A percentile compares a stretch with the other conserved stretches of the same genome.
Evolutionary conservation across 345 rosid species (phyloP).

Genomic region (Euphorbia lathyris): DNA sequence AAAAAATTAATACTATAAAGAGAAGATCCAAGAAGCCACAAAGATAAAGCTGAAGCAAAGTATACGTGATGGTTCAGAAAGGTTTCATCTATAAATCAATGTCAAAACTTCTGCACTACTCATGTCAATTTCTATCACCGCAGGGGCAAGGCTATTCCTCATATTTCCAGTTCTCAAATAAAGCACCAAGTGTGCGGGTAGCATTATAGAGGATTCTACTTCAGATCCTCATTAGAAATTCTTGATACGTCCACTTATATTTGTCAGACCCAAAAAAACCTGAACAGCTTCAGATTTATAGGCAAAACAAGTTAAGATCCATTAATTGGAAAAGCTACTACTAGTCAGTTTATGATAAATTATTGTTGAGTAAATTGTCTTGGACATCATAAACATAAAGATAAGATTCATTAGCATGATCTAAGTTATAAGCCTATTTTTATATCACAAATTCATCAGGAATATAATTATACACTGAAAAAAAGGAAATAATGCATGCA

Average conservation of each 20-base stretch:
- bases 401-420: neutral
- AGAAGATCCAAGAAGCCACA: neutral
- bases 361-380: neutral
- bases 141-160: neutral
- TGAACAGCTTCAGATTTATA: neutral
- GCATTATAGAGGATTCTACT: neutral
- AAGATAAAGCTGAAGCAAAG: neutral
- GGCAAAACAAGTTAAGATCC: neutral
- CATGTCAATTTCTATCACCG: neutral
- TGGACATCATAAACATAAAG: neutral
- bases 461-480: neutral
- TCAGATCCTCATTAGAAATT: neutral
- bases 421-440: neutral
- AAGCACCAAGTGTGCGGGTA: neutral
- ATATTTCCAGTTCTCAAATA: neutral
- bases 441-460: neutral
- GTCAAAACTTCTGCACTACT: neutral
- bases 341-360: neutral
- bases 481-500: neutral
- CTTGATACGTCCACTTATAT: neutral
- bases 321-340: neutral
- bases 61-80: neutral
- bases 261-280: neutral
- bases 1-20: neutral
- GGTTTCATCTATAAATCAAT: neutral